A percentile compares a stretch with the other conserved stretches of the same genome.
phyloP scores from a whole-genome alignment of 1,139 yeast species.

The Candida sp. region DNA sequence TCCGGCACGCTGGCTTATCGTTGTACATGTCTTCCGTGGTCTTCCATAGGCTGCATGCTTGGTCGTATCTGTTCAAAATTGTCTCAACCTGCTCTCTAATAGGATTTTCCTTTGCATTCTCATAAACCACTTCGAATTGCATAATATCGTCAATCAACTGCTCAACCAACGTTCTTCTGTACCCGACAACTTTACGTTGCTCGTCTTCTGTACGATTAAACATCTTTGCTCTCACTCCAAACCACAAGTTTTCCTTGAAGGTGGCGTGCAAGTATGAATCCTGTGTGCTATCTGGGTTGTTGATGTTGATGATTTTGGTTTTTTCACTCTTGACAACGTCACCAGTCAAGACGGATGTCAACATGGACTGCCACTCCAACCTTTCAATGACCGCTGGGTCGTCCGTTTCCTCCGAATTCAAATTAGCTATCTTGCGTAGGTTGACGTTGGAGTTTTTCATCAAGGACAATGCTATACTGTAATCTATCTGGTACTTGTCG shows the following conservation, averaged over 20 bases:
- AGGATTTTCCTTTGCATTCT: conserved; percentile 28
- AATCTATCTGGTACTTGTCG: conserved; percentile 47
- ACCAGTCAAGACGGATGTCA: conserved; percentile 88
- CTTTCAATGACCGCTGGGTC: conserved; percentile 79
- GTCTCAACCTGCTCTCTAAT: conserved; percentile 56
- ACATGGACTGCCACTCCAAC: conserved; percentile 96
- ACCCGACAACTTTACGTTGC: conserved; percentile 73
- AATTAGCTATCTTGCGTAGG: conserved; percentile 41
- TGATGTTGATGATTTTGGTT: conserved; percentile 66
- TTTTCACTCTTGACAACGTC: conserved; percentile 94
- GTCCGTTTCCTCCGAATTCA: conserved; percentile 47
- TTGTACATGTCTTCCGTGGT: conserved; percentile 76
- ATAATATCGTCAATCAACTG: conserved; percentile 72
- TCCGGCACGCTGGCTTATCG: conserved; percentile 76
- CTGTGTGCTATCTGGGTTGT: conserved; percentile 46
- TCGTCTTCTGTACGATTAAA: conserved; percentile 84
- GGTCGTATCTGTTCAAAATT: conserved; percentile 65
- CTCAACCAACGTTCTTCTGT: conserved; percentile 77
- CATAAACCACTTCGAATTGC: conserved; percentile 59
- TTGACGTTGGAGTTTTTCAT: conserved; percentile 39
- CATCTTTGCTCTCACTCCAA: conserved; percentile 79
- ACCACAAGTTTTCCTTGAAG: conserved; percentile 81
- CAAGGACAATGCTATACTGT: conserved; percentile 39
- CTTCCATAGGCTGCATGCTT: conserved; percentile 81
- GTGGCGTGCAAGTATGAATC: conserved; percentile 58